Percentiles rank a stretch among this genome's conserved stretches.
phyloP scores from a whole-genome alignment of 2,329 filamentous ascomycete genomes.

The Pyricularia sp. region DNA sequence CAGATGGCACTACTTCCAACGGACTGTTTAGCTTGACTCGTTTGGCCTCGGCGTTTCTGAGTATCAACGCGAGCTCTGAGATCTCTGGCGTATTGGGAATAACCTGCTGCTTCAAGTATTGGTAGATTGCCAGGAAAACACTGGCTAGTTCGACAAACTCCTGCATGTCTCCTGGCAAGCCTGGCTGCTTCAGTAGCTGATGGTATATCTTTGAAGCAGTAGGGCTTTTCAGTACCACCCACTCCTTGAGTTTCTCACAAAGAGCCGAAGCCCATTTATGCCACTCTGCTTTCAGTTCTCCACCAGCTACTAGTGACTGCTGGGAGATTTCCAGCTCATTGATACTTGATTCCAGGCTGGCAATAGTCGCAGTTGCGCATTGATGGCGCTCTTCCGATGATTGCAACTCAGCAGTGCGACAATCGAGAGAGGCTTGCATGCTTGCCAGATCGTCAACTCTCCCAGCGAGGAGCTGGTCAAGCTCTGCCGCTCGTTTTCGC shows the following conservation, averaged over 20 bases:
- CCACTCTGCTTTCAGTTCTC: neutral
- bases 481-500: neutral
- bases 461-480: neutral
- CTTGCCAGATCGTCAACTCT: slow-evolving; percentile 5
- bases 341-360: neutral
- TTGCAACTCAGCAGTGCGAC: neutral
- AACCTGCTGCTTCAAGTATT: neutral
- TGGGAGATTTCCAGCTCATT: neutral
- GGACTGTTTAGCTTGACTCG: slow-evolving; percentile 2
- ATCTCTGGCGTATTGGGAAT: neutral
- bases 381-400: neutral
- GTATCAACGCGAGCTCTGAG: neutral
- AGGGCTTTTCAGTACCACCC: neutral
- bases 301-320: neutral
- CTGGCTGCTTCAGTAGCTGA: neutral
- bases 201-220: neutral
- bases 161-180: neutral
- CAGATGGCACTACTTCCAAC: neutral
- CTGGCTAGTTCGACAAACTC: neutral
- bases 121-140: slow-evolving; percentile 1
- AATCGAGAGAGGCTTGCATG: neutral
- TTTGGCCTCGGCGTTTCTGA: neutral
- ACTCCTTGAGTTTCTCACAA: neutral
- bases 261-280: neutral
- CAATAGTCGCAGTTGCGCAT: neutral